Conservation (phyloP, 441 rosid genomes). For the Cnidoscolus chayamansa region DNA sequence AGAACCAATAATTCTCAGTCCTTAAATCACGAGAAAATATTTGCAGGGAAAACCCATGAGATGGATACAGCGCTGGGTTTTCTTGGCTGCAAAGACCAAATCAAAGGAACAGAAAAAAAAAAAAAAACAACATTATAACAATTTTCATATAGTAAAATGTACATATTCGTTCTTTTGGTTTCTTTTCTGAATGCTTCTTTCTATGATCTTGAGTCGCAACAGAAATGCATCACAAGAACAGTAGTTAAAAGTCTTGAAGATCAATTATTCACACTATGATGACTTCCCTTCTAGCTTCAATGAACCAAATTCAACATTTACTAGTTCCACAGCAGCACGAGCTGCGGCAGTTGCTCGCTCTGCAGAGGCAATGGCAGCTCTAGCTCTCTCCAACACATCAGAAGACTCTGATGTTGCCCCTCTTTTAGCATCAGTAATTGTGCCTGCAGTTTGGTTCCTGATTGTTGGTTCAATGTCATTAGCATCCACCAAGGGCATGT, state of each 20-base stretch:
- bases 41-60: neutral
- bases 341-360: conserved; percentile 83
- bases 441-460: conserved; percentile 22
- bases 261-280: conserved; percentile 18
- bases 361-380: conserved; percentile 76
- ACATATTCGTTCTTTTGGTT: conserved; percentile 1
- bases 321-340: conserved; percentile 79
- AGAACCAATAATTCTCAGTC: neutral
- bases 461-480: conserved; percentile 37
- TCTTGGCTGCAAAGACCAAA: neutral
- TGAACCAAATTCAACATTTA: conserved; percentile 46
- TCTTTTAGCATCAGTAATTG: conserved; percentile 29
- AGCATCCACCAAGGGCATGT: conserved; percentile 16
- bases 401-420: conserved; percentile 37
- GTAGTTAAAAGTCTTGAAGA: neutral
- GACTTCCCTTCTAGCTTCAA: conserved; percentile 36
- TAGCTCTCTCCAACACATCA: conserved; percentile 74
- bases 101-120: neutral
- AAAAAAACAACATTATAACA: neutral
- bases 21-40: neutral
- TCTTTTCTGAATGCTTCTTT: neutral
- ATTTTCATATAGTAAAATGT: neutral
- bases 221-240: neutral
- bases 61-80: neutral
- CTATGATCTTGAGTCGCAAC: neutral